These are phyloP conservation scores for Fusarium citri DNA, from an alignment of 2,329 filamentous ascomycete genomes.

Conservation along the genomic window DNA sequence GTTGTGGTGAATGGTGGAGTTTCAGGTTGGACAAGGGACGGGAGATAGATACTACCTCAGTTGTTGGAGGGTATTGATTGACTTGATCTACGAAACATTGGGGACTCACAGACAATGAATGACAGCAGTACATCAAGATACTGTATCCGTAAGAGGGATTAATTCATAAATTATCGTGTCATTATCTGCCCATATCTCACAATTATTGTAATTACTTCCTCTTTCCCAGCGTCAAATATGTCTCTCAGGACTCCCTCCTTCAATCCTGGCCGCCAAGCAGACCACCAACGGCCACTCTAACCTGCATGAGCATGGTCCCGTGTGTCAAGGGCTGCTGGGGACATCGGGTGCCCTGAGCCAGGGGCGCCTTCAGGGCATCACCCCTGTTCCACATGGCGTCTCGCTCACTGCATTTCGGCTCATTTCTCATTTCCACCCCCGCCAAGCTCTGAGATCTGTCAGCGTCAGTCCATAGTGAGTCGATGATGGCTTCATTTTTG, in stretches of 20 bases:
- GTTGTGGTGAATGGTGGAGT: constrained; percentile 35
- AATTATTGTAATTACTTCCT: not conserved
- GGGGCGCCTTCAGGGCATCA: constrained; percentile 25
- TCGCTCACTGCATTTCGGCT: constrained; percentile 22
- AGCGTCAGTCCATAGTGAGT: constrained; percentile 40
- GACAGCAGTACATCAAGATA: not conserved
- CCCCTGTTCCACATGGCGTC: constrained; percentile 38
- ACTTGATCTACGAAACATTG: not conserved
- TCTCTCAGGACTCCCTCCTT: not conserved
- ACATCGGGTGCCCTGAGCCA: constrained; percentile 33
- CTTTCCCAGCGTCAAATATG: not conserved
- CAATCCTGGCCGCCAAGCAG: constrained; percentile 20
- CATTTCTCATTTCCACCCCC: constrained; percentile 10
- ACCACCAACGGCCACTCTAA: constrained; percentile 23
- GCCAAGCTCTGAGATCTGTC: constrained; percentile 2
- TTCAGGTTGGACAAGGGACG: constrained; percentile 43
- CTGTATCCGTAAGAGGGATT: not conserved
- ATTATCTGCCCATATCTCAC: not conserved
- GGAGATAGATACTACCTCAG: not conserved
- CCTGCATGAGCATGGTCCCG: constrained; percentile 28
- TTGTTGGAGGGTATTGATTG: not conserved
- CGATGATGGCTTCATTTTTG: constrained; percentile 46
- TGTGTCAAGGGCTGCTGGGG: constrained; percentile 35
- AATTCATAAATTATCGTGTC: not conserved
- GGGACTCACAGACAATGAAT: not conserved